These are phyloP conservation scores for Lasiodiplodia gonubiensis DNA, from an alignment of 2,329 filamentous ascomycete species.

Conservation along the genomic window DNA sequence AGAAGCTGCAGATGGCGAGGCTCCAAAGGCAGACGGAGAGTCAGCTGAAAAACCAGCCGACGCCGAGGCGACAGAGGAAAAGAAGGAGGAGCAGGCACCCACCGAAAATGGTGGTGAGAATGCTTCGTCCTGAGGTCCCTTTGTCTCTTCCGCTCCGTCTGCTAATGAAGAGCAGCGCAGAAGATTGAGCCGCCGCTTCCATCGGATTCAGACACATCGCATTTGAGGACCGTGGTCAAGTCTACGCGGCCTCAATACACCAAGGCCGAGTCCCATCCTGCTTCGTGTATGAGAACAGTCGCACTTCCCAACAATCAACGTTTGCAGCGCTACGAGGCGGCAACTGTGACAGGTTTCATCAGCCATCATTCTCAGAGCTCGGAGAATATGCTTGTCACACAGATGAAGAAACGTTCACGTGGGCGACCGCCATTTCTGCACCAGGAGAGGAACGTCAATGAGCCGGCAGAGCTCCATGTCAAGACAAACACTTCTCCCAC, in stretches of 20 bases:
- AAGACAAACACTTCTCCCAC: neutral
- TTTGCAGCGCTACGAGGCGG: neutral
- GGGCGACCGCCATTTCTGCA: neutral
- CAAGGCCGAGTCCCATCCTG: neutral
- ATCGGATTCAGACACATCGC: neutral
- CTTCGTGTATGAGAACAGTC: neutral
- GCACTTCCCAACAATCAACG: neutral
- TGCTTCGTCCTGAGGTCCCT: constrained; percentile 13
- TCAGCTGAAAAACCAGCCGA: constrained; percentile 2
- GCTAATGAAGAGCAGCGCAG: constrained; percentile 13
- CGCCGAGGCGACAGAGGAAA: constrained; percentile 19
- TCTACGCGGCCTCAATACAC: neutral
- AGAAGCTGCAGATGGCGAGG: constrained; percentile 35
- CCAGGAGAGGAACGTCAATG: neutral
- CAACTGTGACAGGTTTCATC: neutral
- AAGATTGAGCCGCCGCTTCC: neutral
- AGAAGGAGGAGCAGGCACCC: constrained; percentile 28
- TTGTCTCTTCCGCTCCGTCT: constrained; percentile 11
- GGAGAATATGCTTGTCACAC: constrained; percentile 6
- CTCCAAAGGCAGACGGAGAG: neutral
- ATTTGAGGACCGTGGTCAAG: neutral
- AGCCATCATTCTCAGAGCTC: constrained; percentile 1
- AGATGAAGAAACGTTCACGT: constrained; percentile 3
- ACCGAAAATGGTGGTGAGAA: constrained; percentile 28
- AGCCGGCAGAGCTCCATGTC: neutral